phyloP scores from a whole-genome alignment of 257 asterid species.

The Penstemon barbatus region DNA sequence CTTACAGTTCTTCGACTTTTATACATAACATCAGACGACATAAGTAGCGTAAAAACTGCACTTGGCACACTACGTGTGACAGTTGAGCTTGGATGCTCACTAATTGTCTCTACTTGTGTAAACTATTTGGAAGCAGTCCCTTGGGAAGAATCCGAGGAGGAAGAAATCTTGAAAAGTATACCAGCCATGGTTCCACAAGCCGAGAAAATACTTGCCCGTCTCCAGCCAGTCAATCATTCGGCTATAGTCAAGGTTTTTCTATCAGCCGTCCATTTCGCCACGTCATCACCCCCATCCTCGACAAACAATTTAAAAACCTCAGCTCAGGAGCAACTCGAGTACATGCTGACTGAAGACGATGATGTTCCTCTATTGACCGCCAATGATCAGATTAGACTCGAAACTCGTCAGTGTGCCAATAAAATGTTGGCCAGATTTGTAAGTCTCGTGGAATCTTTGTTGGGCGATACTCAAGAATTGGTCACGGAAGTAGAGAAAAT shows the following conservation, averaged over 20 bases:
- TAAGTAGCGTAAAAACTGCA: slow-evolving; percentile 64
- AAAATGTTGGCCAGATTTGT: slow-evolving; percentile 47
- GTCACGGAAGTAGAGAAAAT: slow-evolving; percentile 37
- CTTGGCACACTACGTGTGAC: slow-evolving; percentile 72
- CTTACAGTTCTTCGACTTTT: slow-evolving; percentile 63
- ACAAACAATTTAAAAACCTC: slow-evolving; percentile 65
- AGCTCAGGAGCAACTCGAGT: slow-evolving; percentile 89
- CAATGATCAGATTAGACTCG: slow-evolving; percentile 54
- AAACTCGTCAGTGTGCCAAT: slow-evolving; percentile 46
- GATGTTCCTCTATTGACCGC: slow-evolving; percentile 72
- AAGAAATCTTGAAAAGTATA: slow-evolving; percentile 68
- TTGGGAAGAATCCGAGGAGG: slow-evolving; percentile 96
- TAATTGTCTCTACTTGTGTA: slow-evolving; percentile 62
- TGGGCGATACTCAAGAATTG: slow-evolving; percentile 40
- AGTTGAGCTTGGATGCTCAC: slow-evolving; percentile 69
- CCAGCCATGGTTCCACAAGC: slow-evolving; percentile 72
- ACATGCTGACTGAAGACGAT: slow-evolving; percentile 87
- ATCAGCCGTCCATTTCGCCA: slow-evolving; percentile 70
- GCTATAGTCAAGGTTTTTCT: slow-evolving; percentile 53
- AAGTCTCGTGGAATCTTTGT: slow-evolving; percentile 46
- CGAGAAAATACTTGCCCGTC: slow-evolving; percentile 68
- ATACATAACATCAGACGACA: slow-evolving; percentile 48
- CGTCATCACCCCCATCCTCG: slow-evolving; percentile 57
- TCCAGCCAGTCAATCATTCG: slow-evolving; percentile 63
- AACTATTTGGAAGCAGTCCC: slow-evolving; percentile 88